phyloP scores from a whole-genome alignment of 495 filamentous ascomycete genomes.

The Trichoderma gamsii region DNA sequence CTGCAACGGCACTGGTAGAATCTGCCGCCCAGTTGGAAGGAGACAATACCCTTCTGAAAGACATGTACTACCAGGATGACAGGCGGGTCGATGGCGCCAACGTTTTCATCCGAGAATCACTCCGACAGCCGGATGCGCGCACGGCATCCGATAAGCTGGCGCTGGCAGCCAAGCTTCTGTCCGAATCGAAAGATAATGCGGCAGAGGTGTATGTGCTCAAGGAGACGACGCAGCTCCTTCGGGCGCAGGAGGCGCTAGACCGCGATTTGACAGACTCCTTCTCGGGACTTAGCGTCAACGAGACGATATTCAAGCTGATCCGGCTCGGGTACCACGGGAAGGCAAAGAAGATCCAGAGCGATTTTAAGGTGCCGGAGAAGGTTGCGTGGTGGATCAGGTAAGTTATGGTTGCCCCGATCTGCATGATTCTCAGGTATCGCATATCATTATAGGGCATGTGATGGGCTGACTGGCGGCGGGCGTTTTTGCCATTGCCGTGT shows the following conservation, averaged over 20 bases:
- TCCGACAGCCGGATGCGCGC: constrained; percentile 56
- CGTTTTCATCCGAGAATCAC: constrained; percentile 75
- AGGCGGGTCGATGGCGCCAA: constrained; percentile 83
- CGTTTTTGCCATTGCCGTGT: not conserved
- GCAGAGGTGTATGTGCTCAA: constrained; percentile 70
- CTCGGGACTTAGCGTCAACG: constrained; percentile 77
- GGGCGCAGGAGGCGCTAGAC: constrained; percentile 77
- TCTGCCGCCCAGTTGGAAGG: constrained; percentile 62
- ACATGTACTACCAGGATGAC: constrained; percentile 97
- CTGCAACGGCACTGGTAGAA: constrained; percentile 85
- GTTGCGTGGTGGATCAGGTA: constrained; percentile 78
- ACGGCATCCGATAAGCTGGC: constrained; percentile 73
- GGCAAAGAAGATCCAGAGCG: constrained; percentile 77
- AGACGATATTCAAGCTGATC: constrained; percentile 81
- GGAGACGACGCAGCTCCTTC: constrained; percentile 72
- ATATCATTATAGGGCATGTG: not conserved
- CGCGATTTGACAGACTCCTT: constrained; percentile 72
- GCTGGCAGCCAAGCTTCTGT: constrained; percentile 70
- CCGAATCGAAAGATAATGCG: constrained; percentile 73
- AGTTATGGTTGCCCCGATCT: constrained; percentile 17
- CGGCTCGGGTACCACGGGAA: constrained; percentile 67
- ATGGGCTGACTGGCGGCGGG: constrained; percentile 12
- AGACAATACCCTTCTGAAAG: constrained; percentile 81
- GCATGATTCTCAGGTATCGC: not conserved
- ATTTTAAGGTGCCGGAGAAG: constrained; percentile 89